Base-by-base conservation (phyloP, 148 eudicot species). In the Tetragonia tetragonoides region DNA sequence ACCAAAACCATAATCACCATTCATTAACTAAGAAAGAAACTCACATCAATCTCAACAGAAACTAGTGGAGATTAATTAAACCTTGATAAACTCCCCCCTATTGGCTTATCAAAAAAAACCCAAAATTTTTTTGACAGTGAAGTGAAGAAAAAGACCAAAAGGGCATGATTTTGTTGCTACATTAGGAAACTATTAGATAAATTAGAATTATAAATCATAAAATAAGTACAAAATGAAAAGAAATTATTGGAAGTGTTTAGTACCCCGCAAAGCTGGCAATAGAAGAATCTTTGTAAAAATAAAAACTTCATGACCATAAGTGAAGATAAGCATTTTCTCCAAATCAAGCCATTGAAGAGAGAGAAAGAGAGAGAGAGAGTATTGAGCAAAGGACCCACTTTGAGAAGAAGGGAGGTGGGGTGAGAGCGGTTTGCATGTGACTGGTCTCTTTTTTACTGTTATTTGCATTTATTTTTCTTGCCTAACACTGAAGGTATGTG, bases 371-470 rank as follows among this genome's bases (percentile, higher is more conserved):
- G 40, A 37, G 81, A 41, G 21, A 20, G 75, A 40, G 21, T 6
- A 7, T 38, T 49, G 64, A 49, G 68, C 8, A 18, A 64, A 40
- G 5, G 76, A 62, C 57, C 79, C 76, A 59, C 77, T 61, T 68
- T 46, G 53, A 49, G 16, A n/a, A 38, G 66, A 24, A 37, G 28
- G 66, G 54, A 62, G 44, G 78, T 39, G 38, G 54, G 66, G 60
- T 54, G 75, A 51, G n/a, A 63, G 74, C 83, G 86, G 86, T 73
- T 53, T 49, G 86, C 87, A 84, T 84, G 87, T 84, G 87, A 84
- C 69, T 42, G 60, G 79, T 70, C 66, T 39, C 75, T 65, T 70
- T 70, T 46, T 74, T 7, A 37, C 14, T 65, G 46, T 78, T 12
- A 10, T 10, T 54, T 67, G 38, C 16, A 51, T 39, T 81, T 59